phyloP scores from a whole-genome alignment of 495 filamentous ascomycete species.

The Parathielavia appendiculata region DNA sequence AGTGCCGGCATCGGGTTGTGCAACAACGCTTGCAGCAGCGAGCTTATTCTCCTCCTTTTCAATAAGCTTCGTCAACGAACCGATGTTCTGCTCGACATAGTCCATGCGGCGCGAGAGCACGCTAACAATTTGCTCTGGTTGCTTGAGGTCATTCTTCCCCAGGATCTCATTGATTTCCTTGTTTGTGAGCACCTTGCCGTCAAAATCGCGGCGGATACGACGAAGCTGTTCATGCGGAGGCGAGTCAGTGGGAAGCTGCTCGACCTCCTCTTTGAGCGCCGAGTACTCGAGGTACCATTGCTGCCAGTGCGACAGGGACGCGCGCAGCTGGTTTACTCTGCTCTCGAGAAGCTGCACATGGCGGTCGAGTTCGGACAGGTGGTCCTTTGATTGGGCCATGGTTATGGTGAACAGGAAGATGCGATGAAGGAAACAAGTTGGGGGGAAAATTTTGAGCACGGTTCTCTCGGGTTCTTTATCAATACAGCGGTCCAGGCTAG shows the following conservation, averaged over 20 bases:
- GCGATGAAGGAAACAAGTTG: background rate
- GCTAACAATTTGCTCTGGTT: constrained; percentile 57
- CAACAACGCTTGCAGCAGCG: constrained; percentile 44
- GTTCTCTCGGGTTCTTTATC: background rate
- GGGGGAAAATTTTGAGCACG: background rate
- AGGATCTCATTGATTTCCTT: constrained; percentile 63
- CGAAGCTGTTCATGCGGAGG: constrained; percentile 50
- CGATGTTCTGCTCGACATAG: constrained; percentile 79
- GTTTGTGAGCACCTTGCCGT: constrained; percentile 41
- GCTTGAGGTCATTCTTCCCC: constrained; percentile 46
- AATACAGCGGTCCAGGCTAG: too few relatives aligned
- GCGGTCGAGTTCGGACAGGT: constrained; percentile 58
- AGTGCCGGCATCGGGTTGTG: constrained; percentile 45
- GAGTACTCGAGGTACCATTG: constrained; percentile 90
- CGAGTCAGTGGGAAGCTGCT: constrained; percentile 34
- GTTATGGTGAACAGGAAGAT: background rate
- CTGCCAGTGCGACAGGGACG: constrained; percentile 81
- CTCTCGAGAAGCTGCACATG: constrained; percentile 70
- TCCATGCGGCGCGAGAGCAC: constrained; percentile 73
- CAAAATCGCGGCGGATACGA: constrained; percentile 38
- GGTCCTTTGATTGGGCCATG: constrained; percentile 40
- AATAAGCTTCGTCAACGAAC: constrained; percentile 62
- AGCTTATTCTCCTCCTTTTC: constrained; percentile 63
- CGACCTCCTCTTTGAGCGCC: constrained; percentile 76
- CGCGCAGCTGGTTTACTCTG: constrained; percentile 65